These are phyloP conservation scores for Rubia tinctorum DNA, from an alignment of 305 asterid genomes.

Conservation along the genomic window DNA sequence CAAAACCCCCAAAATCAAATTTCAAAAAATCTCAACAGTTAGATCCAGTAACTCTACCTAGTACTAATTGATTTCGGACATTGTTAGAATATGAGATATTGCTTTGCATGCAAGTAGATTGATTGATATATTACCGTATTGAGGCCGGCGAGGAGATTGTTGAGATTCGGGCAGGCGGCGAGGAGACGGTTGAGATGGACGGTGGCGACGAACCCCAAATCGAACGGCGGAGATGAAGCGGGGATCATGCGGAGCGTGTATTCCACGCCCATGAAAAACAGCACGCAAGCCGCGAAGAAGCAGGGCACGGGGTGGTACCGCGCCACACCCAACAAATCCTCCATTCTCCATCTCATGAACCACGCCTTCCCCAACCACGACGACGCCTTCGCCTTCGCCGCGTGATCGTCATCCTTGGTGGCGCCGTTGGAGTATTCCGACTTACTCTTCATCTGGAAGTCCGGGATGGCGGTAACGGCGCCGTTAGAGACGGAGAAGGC, in stretches of 20 bases:
- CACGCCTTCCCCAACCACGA: constrained; percentile 14
- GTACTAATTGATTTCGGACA: too few relatives aligned
- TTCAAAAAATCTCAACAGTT: not conserved
- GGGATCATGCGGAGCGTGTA: constrained; percentile 83
- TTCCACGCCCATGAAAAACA: constrained; percentile 87
- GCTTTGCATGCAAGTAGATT: too few relatives aligned
- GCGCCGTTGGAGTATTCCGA: constrained; percentile 5
- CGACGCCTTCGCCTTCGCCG: not conserved
- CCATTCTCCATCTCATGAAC: constrained; percentile 49
- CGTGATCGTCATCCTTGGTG: not conserved
- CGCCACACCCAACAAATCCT: constrained; percentile 45
- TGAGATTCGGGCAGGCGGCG: constrained; percentile 63
- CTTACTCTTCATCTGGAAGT: not conserved
- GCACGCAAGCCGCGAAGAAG: constrained; percentile 48
- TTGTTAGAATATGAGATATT: too few relatives aligned
- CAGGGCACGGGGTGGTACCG: constrained; percentile 71
- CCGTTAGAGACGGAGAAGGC: constrained; percentile 4
- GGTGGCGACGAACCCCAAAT: constrained; percentile 81
- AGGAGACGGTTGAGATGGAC: constrained; percentile 54
- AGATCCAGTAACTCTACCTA: not conserved
- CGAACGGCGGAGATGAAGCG: constrained; percentile 63
- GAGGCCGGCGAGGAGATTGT: constrained; percentile 74
- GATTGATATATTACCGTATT: constrained; percentile 55
- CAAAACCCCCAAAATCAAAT: not conserved
- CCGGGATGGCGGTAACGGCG: not conserved